These are phyloP conservation scores for Podaxis sp. DNA, from an alignment of 768 basidiomycete species.

Conservation along the genomic window DNA sequence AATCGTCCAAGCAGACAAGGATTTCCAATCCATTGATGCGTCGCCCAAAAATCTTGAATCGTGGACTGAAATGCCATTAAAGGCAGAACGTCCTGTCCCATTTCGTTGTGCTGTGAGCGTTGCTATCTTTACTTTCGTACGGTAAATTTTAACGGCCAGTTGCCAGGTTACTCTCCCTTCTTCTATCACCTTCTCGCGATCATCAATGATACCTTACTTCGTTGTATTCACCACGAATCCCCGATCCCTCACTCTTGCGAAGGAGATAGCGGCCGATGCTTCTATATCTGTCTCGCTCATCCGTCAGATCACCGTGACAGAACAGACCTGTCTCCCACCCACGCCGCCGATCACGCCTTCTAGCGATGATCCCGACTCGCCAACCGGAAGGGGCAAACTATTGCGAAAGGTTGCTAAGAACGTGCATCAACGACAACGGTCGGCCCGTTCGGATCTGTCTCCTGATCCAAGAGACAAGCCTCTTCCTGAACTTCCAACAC, in stretches of 20 bases:
- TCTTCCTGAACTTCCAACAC: constrained; percentile 38
- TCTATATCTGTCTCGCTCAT: constrained; percentile 66
- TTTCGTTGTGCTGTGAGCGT: constrained; percentile 64
- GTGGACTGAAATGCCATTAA: constrained; percentile 71
- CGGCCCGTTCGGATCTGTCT: constrained; percentile 21
- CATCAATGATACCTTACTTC: constrained; percentile 64
- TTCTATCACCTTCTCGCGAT: constrained; percentile 57
- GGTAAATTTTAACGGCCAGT: constrained; percentile 8
- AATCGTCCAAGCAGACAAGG: constrained; percentile 55
- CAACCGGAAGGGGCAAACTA: constrained; percentile 25
- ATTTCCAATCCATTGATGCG: constrained; percentile 58
- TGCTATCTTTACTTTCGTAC: constrained; percentile 9
- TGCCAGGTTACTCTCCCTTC: constrained; percentile 63
- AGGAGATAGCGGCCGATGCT: constrained; percentile 69
- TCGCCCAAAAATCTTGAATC: constrained; percentile 39
- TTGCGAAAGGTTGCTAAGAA: constrained; percentile 34
- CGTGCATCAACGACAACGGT: constrained; percentile 21
- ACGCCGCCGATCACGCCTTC: constrained; percentile 50
- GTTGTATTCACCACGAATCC: constrained; percentile 70
- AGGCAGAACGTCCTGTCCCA: constrained; percentile 58
- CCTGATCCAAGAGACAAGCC: constrained; percentile 35
- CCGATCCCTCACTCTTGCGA: constrained; percentile 49
- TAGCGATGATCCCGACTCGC: constrained; percentile 42
- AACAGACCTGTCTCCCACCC: constrained; percentile 37
- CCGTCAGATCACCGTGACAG: constrained; percentile 56